Evolutionary conservation across 192 early-diverging fungal genomes (phyloP).

Genomic region (Linnemannia schmuckeri): DNA sequence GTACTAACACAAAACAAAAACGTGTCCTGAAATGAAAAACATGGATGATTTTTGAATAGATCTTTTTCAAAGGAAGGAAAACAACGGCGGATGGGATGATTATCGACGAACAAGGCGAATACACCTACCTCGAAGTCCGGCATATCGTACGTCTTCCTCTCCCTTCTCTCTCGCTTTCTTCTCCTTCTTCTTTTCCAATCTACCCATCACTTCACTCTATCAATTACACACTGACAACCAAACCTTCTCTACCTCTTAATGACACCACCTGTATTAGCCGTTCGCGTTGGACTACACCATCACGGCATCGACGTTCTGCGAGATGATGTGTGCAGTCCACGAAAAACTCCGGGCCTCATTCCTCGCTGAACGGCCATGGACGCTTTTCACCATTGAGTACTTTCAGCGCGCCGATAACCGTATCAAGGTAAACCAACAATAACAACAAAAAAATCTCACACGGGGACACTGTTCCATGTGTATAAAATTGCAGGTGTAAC

Average conservation of each 20-base stretch:
- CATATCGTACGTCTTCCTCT: constrained; percentile 1
- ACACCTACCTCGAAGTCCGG: constrained; percentile 24
- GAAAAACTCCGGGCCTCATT: constrained; percentile 5
- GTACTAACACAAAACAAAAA: too few species aligned
- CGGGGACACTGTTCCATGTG: neutral
- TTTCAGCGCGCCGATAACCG: constrained; percentile 35
- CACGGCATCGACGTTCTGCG: constrained; percentile 36
- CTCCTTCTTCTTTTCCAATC: neutral
- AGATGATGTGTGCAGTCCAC: constrained; percentile 21
- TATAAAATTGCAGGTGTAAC: neutral
- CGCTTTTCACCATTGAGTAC: neutral
- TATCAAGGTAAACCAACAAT: constrained; percentile 30
- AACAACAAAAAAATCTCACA: neutral
- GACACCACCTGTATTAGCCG: neutral
- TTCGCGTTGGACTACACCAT: constrained; percentile 39
- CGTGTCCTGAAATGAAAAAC: too few species aligned
- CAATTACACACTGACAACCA: neutral
- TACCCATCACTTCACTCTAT: neutral
- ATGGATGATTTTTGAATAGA: neutral
- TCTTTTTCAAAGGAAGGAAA: constrained; percentile 13
- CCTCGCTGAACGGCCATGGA: constrained; percentile 19
- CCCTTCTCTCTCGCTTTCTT: too few species aligned
- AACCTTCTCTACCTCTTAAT: neutral
- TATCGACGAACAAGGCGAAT: constrained; percentile 25
- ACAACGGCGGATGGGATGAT: neutral